These are phyloP conservation scores for Podila verticillata DNA, from an alignment of 192 early-diverging fungal species.

Conservation along the genomic window DNA sequence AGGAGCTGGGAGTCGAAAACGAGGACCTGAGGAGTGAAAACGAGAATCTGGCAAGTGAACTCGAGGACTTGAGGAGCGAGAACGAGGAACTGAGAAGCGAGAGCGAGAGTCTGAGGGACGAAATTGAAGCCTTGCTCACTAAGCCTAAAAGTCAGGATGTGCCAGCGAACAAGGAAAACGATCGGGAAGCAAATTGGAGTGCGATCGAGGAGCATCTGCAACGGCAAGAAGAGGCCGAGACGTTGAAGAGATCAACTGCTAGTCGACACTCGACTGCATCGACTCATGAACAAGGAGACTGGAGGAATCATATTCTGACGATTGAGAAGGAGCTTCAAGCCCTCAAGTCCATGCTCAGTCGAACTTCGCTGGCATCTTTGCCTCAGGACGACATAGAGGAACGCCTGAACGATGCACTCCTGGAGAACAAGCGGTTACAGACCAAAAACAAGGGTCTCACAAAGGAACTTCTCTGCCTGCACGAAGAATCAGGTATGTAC, in stretches of 20 bases:
- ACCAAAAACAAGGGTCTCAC: conserved; percentile 27
- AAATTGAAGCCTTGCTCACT: neutral
- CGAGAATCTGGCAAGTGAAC: neutral
- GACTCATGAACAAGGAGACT: neutral
- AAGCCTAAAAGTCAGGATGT: too few relatives aligned
- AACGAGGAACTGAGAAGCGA: neutral
- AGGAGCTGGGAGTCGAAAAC: too few relatives aligned
- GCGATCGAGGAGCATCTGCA: conserved; percentile 12
- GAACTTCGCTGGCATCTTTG: neutral
- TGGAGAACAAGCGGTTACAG: conserved; percentile 26
- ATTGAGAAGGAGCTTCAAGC: conserved; percentile 31
- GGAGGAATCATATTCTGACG: conserved; percentile 20
- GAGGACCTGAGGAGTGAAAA: neutral
- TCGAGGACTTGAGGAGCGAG: neutral
- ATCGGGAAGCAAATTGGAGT: conserved; percentile 22
- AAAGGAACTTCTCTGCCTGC: conserved; percentile 10
- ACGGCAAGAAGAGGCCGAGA: neutral
- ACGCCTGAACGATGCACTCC: neutral
- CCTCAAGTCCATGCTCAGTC: conserved; percentile 12
- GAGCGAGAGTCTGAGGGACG: neutral
- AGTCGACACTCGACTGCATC: neutral
- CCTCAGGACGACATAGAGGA: conserved; percentile 20
- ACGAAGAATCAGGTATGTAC: conserved; percentile 7
- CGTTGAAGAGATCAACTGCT: neutral
- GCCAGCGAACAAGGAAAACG: neutral